Evolutionary conservation across 805 yeast species (phyloP), one percentile per base, ranked within the genome.

Genomic region (Tetrapisispora nanseiensis): DNA sequence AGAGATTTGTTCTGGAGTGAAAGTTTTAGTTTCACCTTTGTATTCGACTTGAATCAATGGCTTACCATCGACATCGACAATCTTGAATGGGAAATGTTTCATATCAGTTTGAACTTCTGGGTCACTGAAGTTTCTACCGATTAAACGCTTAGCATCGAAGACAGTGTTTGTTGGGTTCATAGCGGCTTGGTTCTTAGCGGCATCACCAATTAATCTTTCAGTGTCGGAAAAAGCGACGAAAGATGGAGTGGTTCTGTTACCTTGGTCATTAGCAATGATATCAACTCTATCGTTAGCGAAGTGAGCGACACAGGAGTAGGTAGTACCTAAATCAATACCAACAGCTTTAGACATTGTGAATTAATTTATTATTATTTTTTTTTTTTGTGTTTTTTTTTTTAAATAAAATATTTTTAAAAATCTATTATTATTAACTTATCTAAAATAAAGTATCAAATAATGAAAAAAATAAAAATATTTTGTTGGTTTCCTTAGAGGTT

Each of bases 131-230:
- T 69, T 78, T 74, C 77, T 76, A 68, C 81, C 82, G 63, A 89
- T 89, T 63, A 89, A 77, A 72, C 97, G 83, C 75, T 89, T 89
- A 59, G 95, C 95, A 60, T 89, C 97, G 59, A 89, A 89, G 47
- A 89, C 89, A 35, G 97, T 89, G 76, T 89, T 89, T 47, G 71
- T 54, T 41, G 97, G 97, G 72, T 90, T 90, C 80, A 89, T 84
- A 52, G 97, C 95, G 44, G 95, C 95, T 72, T 90, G 97, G 70
- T 90, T 89, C 80, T 90, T 90, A 47, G 97, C 97, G 55, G 97
- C 95, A 70, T 87, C 96, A 68, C 96, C 96, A 56, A 87, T 87
- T 59, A 87, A 75, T 71, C 96, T 82, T 72, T 90, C 97, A 32
- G 89, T 76, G 62, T 86, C 96, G 24, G 95, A 86, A 78, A 89